These are phyloP conservation scores for Leishmania guyanensis DNA, from an alignment of 208 protist genomes.

Conservation along the genomic window DNA sequence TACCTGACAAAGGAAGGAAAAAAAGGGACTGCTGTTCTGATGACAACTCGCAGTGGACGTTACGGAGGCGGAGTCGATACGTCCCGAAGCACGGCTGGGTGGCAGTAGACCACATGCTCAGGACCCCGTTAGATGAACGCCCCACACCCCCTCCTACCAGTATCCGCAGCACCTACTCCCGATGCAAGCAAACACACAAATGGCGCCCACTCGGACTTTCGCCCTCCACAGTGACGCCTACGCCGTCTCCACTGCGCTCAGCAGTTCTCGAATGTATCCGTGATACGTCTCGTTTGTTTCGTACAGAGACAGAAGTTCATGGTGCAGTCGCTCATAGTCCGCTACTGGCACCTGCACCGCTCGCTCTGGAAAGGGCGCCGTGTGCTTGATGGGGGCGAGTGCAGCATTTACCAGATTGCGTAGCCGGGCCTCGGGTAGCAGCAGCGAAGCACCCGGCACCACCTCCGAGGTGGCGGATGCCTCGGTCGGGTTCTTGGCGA, in stretches of 20 bases:
- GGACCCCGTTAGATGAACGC: not conserved
- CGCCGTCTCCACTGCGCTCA: constrained; percentile 13
- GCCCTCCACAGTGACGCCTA: not conserved
- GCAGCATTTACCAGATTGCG: constrained; percentile 1
- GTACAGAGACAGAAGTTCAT: constrained; percentile 40
- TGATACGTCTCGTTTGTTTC: constrained; percentile 35
- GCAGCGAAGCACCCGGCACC: not conserved
- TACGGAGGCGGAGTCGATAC: not conserved
- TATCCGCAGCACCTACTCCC: not conserved
- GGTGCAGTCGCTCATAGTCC: constrained; percentile 27
- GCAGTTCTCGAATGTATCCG: constrained; percentile 23
- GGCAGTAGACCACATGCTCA: not conserved
- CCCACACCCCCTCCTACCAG: not conserved
- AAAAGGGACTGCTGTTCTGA: not conserved
- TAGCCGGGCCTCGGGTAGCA: constrained; percentile 17
- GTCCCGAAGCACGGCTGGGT: not conserved
- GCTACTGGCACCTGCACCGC: constrained; percentile 21
- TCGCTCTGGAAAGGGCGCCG: not conserved
- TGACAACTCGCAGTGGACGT: not conserved
- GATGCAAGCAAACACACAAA: not conserved
- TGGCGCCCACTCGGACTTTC: not conserved
- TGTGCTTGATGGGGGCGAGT: not conserved
- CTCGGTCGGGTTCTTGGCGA: not conserved
- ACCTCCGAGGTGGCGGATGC: not conserved
- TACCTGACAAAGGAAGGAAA: not conserved